Evolutionary conservation across 129 eudicot genomes (phyloP).

Genomic region (sunflower (Helianthus annuus)): HanXRQr2.0-SUNRISE NC_035437.2:111594130-111594629

Average conservation of each 20-base stretch:
- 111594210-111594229: neutral
- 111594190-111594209: neutral
- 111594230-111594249: neutral
- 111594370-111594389: slow-evolving; percentile 3
- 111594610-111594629: neutral
- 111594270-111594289: slow-evolving; percentile 14
- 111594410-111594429: slow-evolving; percentile 9
- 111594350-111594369: slow-evolving; percentile 3
- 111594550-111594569: neutral
- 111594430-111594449: slow-evolving; percentile 13
- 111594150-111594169: neutral
- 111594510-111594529: neutral
- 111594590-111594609: neutral
- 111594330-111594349: slow-evolving; percentile 13
- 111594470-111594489: neutral
- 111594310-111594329: neutral
- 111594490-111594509: neutral
- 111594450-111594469: neutral
- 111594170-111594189: neutral
- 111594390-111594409: neutral
- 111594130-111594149: neutral
- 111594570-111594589: neutral
- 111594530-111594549: too few species aligned
- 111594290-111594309: neutral
- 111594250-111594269: neutral